These are phyloP conservation scores for Phaffomyces opuntiae DNA, from an alignment of 805 yeast genomes.

Conservation along the genomic window DNA sequence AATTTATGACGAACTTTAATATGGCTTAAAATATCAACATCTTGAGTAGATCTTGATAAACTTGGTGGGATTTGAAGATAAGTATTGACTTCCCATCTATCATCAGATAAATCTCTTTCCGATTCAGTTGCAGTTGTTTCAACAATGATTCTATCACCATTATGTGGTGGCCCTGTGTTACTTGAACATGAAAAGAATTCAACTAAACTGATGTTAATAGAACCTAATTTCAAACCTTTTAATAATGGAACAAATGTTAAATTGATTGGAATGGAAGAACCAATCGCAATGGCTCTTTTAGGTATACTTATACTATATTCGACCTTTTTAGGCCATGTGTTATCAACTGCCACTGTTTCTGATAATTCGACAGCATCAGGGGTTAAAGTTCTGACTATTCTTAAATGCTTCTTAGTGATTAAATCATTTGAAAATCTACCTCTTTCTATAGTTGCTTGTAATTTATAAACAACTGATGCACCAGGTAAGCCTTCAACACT, in stretches of 20 bases:
- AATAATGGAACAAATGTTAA: slow-evolving; percentile 69
- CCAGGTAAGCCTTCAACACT: slow-evolving; percentile 87
- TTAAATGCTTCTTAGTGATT: slow-evolving; percentile 59
- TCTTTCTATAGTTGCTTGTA: slow-evolving; percentile 77
- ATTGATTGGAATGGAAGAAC: slow-evolving; percentile 65
- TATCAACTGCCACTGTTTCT: slow-evolving; percentile 90
- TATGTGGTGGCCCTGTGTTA: slow-evolving; percentile 46
- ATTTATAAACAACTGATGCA: slow-evolving; percentile 61
- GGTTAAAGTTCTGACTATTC: slow-evolving; percentile 80
- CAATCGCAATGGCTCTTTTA: slow-evolving; percentile 83
- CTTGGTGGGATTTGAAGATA: slow-evolving; percentile 62
- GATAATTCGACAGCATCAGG: slow-evolving; percentile 82
- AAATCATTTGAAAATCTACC: slow-evolving; percentile 68
- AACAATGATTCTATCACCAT: slow-evolving; percentile 56
- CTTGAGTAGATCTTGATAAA: slow-evolving; percentile 76
- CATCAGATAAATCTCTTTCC: slow-evolving; percentile 30
- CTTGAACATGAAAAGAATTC: slow-evolving; percentile 65
- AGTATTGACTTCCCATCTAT: slow-evolving; percentile 69
- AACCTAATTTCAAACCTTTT: slow-evolving; percentile 75
- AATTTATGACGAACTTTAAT: slow-evolving; percentile 85
- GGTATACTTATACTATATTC: slow-evolving; percentile 87
- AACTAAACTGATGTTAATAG: slow-evolving; percentile 57
- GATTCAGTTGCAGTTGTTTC: slow-evolving; percentile 37
- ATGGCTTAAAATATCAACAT: slow-evolving; percentile 62
- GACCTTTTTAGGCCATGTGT: slow-evolving; percentile 91